Conservation (phyloP, 2,329 filamentous ascomycete species). For the Calonectria multiphialidica region DNA sequence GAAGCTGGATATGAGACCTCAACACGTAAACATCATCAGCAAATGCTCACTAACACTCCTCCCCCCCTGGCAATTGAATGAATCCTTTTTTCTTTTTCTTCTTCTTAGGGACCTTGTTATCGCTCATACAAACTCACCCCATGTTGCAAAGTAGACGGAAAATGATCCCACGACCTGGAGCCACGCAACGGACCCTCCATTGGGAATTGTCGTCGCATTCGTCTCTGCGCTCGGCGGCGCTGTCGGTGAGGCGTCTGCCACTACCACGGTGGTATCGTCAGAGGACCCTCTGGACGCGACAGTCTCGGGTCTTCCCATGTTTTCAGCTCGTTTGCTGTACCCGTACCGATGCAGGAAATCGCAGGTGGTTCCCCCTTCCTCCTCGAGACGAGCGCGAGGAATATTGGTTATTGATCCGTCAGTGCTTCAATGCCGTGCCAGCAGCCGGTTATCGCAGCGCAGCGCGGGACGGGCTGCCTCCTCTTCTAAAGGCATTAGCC, state of each 20-base stretch:
- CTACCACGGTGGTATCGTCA: background rate
- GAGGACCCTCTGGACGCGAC: background rate
- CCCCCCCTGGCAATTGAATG: no score
- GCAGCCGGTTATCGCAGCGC: no score
- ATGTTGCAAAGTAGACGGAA: slow-evolving; percentile 40
- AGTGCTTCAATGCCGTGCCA: background rate
- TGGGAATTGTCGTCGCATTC: background rate
- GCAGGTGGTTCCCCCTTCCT: background rate
- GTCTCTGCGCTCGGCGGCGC: background rate
- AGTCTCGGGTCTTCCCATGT: background rate
- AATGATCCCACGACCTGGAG: slow-evolving; percentile 37
- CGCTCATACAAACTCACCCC: slow-evolving; percentile 28
- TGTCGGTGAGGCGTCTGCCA: background rate
- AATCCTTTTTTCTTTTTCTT: background rate
- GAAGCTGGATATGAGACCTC: slow-evolving; percentile 38
- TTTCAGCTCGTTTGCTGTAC: background rate
- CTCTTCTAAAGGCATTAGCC: background rate
- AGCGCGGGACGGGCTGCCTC: background rate
- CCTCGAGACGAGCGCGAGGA: background rate
- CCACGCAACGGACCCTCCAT: slow-evolving; percentile 37
- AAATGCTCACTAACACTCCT: no score
- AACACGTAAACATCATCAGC: background rate
- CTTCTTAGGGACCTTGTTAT: background rate
- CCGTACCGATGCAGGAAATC: background rate
- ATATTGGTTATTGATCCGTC: background rate